Conservation (phyloP, 176 grass and related monocot species). For the Paspalum vaginatum region DNA sequence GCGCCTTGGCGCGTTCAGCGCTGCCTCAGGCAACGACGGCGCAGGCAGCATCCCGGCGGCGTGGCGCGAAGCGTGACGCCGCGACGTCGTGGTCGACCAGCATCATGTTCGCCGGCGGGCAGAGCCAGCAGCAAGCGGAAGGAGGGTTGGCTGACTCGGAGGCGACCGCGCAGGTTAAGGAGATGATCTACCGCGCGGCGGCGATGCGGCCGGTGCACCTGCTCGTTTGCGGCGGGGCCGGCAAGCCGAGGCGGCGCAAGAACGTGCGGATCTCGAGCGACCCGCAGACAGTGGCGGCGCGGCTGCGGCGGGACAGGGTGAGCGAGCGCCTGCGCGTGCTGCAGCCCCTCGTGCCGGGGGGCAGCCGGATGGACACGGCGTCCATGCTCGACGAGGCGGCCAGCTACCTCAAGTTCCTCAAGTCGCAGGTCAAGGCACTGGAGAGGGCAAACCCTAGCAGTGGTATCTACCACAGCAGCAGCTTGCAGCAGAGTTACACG, state of each 20-base stretch:
- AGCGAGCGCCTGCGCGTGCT: slow-evolving; percentile 67
- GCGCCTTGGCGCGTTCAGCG: neutral
- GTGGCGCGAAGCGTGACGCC: slow-evolving; percentile 6
- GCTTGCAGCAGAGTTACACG: slow-evolving; percentile 25
- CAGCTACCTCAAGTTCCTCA: slow-evolving; percentile 89
- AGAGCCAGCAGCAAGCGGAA: no score
- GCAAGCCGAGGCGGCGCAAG: slow-evolving; percentile 46
- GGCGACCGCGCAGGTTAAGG: slow-evolving; percentile 62
- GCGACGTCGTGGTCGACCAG: slow-evolving; percentile 20
- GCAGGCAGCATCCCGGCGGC: neutral
- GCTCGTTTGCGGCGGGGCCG: slow-evolving; percentile 30
- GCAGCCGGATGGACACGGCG: slow-evolving; percentile 83
- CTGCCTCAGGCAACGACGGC: neutral
- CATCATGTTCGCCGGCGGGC: slow-evolving; percentile 35
- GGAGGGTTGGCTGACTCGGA: slow-evolving; percentile 18
- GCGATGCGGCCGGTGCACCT: slow-evolving; percentile 72
- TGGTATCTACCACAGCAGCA: neutral
- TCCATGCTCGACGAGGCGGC: slow-evolving; percentile 90
- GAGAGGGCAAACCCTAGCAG: slow-evolving; percentile 17
- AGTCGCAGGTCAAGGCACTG: slow-evolving; percentile 68
- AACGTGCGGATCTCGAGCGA: slow-evolving; percentile 71
- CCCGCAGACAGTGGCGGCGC: slow-evolving; percentile 77
- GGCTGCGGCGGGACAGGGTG: slow-evolving; percentile 64
- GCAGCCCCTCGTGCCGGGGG: slow-evolving; percentile 82
- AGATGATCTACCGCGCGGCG: slow-evolving; percentile 80